Base-by-base conservation (phyloP, 106 monocot species). In the Dendrobium huoshanense region DNA sequence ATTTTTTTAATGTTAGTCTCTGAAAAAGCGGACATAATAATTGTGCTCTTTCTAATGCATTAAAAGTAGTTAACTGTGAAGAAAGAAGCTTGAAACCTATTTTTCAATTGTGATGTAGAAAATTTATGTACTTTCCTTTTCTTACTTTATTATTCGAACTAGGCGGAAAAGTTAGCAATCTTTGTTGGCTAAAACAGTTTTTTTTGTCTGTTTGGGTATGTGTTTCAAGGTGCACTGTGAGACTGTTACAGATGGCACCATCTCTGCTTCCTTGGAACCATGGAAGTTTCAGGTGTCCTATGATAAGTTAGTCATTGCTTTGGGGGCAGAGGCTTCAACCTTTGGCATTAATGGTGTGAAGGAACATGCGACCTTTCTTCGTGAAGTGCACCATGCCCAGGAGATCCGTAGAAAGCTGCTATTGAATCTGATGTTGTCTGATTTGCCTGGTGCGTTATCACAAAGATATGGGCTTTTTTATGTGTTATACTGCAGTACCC, bases 391-490 rank as follows among this genome's bases (percentile, higher is more conserved):
- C 51, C 95, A 95, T 85, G 98, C 98, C 19, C 95, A 95, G 86
- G 95, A 95, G 84, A 93, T 98, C 41, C 86, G 95, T 8, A 86
- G 95, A 79, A 89, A 79, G 85, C 81, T 98, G 70, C 91, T 98
- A 33, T 88, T 98, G 43, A 98, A 98, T 80, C 87, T 98, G 6
- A 98, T 98, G 98, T 81, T 98, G 11, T 98, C 94, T 49, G 94
- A 98, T 79, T 82, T 91, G 22, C 98, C 98, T 29, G 98, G 98
- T 98, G 88, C 64, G 20, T 25, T 76, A 27, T 76, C 7, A 4
- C 51, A 76, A 48, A 70, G 41, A 7, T 29, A 0, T 74, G 13
- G 3, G 43, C 20, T 74, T 74, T 41, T 74, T 74, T 20, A 15
- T 42, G 2, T 74, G 25, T 41, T 73, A 29, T 15, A 29, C 37